These are phyloP conservation scores for Plasmopara halstedii DNA, from an alignment of 352 stramenopile species.

Conservation along the genomic window DNA sequence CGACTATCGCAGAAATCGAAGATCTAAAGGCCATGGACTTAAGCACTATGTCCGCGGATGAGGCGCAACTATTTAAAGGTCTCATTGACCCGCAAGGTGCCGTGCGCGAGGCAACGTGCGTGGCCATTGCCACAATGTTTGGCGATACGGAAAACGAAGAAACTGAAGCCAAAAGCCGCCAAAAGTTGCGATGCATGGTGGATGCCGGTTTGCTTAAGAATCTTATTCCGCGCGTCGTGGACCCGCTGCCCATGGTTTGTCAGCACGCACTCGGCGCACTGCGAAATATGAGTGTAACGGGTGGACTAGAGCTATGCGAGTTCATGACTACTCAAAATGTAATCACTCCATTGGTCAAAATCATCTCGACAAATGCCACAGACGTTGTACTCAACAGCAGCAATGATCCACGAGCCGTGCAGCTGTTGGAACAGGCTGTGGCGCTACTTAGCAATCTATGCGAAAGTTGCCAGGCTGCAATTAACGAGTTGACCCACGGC, in stretches of 20 bases:
- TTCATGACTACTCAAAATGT: constrained; percentile 70
- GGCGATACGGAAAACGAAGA: constrained; percentile 54
- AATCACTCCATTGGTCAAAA: constrained; percentile 65
- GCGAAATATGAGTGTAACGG: constrained; percentile 84
- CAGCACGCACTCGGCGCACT: constrained; percentile 74
- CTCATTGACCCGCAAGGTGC: constrained; percentile 68
- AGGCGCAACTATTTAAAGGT: constrained; percentile 65
- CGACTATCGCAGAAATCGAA: constrained; percentile 50
- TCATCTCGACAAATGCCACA: constrained; percentile 55
- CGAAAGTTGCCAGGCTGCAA: constrained; percentile 70
- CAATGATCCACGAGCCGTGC: constrained; percentile 56
- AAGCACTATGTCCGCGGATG: constrained; percentile 37
- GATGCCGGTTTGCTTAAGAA: constrained; percentile 70
- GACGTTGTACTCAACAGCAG: constrained; percentile 43
- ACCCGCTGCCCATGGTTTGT: constrained; percentile 78
- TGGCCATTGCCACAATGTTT: constrained; percentile 80
- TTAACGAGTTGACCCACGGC: constrained; percentile 76
- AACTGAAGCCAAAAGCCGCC: constrained; percentile 40
- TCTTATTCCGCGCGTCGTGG: constrained; percentile 77
- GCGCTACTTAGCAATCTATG: constrained; percentile 74
- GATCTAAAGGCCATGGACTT: constrained; percentile 39
- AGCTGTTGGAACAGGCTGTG: constrained; percentile 76
- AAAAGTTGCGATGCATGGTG: constrained; percentile 73
- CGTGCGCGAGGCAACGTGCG: constrained; percentile 79
- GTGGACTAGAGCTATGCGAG: constrained; percentile 77